Evolutionary conservation across 2,329 filamentous ascomycete species (phyloP).

Genomic region (Fusarium brachygibbosum): DNA sequence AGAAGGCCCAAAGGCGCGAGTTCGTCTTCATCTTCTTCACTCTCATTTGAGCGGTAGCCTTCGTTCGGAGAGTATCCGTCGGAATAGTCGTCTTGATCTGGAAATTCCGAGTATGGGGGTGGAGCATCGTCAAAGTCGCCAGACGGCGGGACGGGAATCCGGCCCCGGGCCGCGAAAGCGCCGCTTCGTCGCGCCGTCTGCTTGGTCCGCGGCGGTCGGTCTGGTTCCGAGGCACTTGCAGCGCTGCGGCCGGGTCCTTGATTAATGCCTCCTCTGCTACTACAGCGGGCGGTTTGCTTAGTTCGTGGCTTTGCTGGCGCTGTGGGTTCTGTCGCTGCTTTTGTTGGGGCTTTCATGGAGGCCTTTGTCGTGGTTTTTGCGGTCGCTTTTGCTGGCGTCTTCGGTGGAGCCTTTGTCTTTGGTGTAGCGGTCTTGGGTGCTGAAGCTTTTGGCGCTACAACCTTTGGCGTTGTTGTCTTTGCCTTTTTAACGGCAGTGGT

Average conservation of each 20-base stretch:
- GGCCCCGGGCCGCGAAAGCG: constrained; percentile 42
- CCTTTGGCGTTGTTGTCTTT: neutral
- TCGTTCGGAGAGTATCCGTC: neutral
- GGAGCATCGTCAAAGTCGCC: constrained; percentile 19
- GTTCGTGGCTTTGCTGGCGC: constrained; percentile 4
- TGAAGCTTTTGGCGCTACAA: neutral
- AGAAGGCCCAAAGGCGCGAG: constrained; percentile 53
- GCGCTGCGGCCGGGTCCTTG: constrained; percentile 18
- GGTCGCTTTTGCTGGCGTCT: neutral
- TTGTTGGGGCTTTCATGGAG: neutral
- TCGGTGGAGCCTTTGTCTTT: neutral
- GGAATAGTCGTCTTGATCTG: constrained; percentile 14
- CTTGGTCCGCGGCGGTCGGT: constrained; percentile 4
- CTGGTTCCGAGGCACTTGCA: neutral
- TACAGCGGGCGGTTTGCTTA: constrained; percentile 28
- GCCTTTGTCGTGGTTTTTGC: constrained; percentile 18
- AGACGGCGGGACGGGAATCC: constrained; percentile 30
- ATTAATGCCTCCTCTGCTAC: constrained; percentile 27
- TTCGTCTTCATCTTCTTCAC: constrained; percentile 12
- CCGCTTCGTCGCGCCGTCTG: constrained; percentile 50
- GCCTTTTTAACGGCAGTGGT: constrained; percentile 25
- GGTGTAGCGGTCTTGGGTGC: neutral
- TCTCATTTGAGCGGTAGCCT: neutral
- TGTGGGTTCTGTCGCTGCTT: neutral
- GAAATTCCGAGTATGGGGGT: constrained; percentile 37